Evolutionary conservation across 176 grass and related monocot genomes (phyloP), one percentile per base, ranked within the genome.

Genomic region (Panicum miliaceum): DNA sequence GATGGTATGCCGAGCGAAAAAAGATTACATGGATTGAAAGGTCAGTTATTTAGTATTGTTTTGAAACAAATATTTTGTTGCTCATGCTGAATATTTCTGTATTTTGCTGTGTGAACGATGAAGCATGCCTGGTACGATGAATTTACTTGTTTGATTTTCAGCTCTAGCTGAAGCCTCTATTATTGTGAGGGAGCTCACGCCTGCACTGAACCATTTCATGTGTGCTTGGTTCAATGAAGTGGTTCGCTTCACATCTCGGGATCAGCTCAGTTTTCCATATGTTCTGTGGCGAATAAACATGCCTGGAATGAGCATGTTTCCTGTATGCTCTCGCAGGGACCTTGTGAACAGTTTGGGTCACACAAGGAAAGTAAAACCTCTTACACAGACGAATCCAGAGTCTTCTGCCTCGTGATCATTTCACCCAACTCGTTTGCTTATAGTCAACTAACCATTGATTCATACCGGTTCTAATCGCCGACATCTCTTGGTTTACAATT

Each of bases 171-270:
- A 98, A 86, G 91, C 93, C 29, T 98, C 96, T 10, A 76, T 98
- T 45, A 96, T 98, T 74, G 91, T 98, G 77, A 98, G 96, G 82
- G 96, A 92, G 81, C 85, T 94, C 47, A 87, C 73, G 11, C 89
- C 91, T n/a, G 83, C 45, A 0, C 90, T 89, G 7, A 95, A 95
- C 48, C 90, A 92, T 56, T 98, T 92, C 83, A 98, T 96, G 93
- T 96, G 96, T 86, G 81, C 71, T 83, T 98, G 96, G 93, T 98
- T 98, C 77, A 95, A 96, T 87, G 96, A 98, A 90, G 96, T 86
- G 54, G 96, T 95, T 67, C 89, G 89, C 5, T 98, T 95, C 88
- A 98, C 96, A 56, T 96, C 96, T 53, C 91, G 93, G 36, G 96
- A 98, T 81, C 96, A 98, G 75, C 91, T 98, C 69, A 98, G 96